Percentiles rank a stretch among this genome's conserved stretches.
Conservation (phyloP, 495 filamentous ascomycete genomes). For the Podospora anserina region DNA sequence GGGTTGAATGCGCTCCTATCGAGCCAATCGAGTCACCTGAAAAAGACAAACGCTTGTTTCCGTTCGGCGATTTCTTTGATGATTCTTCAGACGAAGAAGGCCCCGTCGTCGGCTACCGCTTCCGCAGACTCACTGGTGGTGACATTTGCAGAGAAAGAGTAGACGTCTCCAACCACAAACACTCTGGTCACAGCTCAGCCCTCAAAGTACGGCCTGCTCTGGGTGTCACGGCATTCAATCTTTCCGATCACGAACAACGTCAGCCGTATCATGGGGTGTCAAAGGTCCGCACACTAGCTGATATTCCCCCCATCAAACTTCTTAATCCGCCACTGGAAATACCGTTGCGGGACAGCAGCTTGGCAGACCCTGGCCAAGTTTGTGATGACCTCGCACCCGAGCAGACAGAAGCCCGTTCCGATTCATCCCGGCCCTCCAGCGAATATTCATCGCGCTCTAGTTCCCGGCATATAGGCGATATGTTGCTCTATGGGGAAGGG, state of each 20-base stretch:
- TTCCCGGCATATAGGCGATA: neutral
- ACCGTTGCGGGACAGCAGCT: neutral
- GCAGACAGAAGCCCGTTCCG: neutral
- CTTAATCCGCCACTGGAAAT: neutral
- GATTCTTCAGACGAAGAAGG: conserved; percentile 6
- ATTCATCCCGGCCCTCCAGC: neutral
- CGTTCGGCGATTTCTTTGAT: conserved; percentile 14
- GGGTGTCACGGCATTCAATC: conserved; percentile 13
- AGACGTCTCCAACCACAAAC: conserved; percentile 31
- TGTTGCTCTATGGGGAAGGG: neutral
- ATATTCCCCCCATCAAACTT: neutral
- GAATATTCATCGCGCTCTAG: neutral
- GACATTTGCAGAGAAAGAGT: conserved; percentile 29
- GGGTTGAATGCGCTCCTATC: conserved; percentile 3
- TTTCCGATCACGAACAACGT: neutral
- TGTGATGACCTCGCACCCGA: neutral
- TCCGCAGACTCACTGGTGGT: conserved; percentile 30
- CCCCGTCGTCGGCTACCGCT: conserved; percentile 22
- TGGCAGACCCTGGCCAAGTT: neutral
- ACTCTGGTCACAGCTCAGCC: conserved; percentile 29
- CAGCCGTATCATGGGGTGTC: neutral
- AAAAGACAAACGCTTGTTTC: conserved; percentile 19
- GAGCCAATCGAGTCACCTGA: conserved; percentile 2
- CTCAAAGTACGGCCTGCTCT: conserved; percentile 35
- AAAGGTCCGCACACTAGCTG: neutral